Percentiles rank a stretch among this genome's conserved stretches.
Evolutionary conservation across 306 rosid genomes (phyloP).

Genomic region (Gillenia trifoliata): DNA sequence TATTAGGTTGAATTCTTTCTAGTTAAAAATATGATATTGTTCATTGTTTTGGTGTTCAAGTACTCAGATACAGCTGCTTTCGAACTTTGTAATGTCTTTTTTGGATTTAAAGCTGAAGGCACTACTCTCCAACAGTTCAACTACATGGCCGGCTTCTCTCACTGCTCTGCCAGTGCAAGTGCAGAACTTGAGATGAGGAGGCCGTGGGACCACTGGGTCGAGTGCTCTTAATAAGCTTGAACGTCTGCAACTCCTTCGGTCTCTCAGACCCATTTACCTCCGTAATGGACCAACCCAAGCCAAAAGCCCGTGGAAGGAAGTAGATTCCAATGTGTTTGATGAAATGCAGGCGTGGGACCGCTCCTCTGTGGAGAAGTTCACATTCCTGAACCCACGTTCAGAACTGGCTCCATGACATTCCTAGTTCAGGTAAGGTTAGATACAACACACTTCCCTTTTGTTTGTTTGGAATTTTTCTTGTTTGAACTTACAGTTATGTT

Average conservation of each 20-base stretch:
- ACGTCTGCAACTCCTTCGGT: conserved; percentile 61
- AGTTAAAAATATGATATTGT: too few species aligned
- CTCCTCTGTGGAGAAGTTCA: conserved; percentile 62
- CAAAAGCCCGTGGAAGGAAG: neutral
- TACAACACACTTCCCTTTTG: too few species aligned
- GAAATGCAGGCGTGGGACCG: conserved; percentile 78
- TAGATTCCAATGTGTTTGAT: conserved; percentile 55
- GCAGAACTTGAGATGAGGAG: conserved; percentile 17
- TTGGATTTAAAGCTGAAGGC: too few species aligned
- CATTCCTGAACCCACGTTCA: conserved; percentile 54
- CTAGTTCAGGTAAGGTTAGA: too few species aligned
- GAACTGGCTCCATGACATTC: conserved; percentile 65
- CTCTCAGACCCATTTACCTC: conserved; percentile 77
- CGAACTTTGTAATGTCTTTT: too few species aligned
- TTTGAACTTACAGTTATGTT: too few species aligned
- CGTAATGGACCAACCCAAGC: conserved; percentile 9
- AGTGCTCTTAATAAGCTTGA: conserved; percentile 49
- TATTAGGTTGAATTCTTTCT: too few species aligned
- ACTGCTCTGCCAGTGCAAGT: neutral
- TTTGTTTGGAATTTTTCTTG: too few species aligned
- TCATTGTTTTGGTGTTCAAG: too few species aligned
- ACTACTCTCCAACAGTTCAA: neutral
- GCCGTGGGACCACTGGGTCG: conserved; percentile 70
- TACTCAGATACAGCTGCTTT: too few species aligned
- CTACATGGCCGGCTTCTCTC: neutral